A percentile compares a stretch with the other conserved stretches of the same genome.
These are phyloP conservation scores for Gymnopilus junonius DNA, from an alignment of 768 basidiomycete genomes.

Conservation along the genomic window DNA sequence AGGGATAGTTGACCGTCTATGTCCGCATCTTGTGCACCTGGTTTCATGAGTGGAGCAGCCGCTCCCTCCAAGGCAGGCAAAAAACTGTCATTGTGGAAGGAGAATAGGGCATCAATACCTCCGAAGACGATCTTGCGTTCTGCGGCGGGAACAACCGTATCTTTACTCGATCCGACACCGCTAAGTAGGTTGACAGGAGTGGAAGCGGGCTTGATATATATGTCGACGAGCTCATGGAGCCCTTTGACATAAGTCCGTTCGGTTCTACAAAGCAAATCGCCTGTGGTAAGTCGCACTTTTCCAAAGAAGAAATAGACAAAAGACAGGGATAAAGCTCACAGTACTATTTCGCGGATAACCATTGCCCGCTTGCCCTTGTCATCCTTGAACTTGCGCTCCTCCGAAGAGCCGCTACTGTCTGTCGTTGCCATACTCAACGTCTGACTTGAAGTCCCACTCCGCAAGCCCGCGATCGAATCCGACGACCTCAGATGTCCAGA, in stretches of 20 bases:
- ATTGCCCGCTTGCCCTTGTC: slow-evolving; percentile 84
- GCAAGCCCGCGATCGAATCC: slow-evolving; percentile 64
- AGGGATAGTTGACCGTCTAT: slow-evolving; percentile 75
- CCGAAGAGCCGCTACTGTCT: slow-evolving; percentile 72
- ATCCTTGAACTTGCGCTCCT: slow-evolving; percentile 91
- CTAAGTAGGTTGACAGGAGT: slow-evolving; percentile 72
- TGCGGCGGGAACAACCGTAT: slow-evolving; percentile 80
- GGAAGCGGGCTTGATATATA: slow-evolving; percentile 89
- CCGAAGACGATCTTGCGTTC: slow-evolving; percentile 94
- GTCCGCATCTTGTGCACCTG: slow-evolving; percentile 54
- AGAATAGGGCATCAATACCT: slow-evolving; percentile 86
- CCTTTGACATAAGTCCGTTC: slow-evolving; percentile 95
- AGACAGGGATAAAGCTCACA: slow-evolving; percentile 57
- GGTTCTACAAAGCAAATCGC: slow-evolving; percentile 65
- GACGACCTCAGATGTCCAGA: slow-evolving; percentile 64
- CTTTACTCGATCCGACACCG: slow-evolving; percentile 73
- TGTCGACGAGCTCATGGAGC: slow-evolving; percentile 91
- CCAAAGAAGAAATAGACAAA: slow-evolving; percentile 10
- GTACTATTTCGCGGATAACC: slow-evolving; percentile 89
- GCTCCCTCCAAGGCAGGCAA: slow-evolving; percentile 88
- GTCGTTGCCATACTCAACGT: slow-evolving; percentile 78
- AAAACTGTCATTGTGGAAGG: slow-evolving; percentile 93
- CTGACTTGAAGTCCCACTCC: slow-evolving; percentile 63
- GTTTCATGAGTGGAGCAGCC: slow-evolving; percentile 66
- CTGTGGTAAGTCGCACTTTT: slow-evolving; percentile 19